These are phyloP conservation scores for Lactarius deliciosus DNA, from an alignment of 768 basidiomycete species.

Conservation along the genomic window DNA sequence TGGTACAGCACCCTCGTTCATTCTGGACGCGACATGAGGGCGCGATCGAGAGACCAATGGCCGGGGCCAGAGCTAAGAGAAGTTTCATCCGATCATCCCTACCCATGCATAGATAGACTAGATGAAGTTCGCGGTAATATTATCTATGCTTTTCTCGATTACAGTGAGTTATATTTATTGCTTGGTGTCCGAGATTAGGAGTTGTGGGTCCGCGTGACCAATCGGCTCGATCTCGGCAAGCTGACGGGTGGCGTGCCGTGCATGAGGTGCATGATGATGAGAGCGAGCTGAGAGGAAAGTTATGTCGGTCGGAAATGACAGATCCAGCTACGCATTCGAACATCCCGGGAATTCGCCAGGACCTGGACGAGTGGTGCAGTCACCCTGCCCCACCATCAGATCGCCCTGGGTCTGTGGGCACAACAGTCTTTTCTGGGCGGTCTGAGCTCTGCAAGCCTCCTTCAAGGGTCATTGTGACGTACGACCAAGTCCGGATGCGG, in stretches of 20 bases:
- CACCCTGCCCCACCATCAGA: not conserved
- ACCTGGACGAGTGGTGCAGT: not conserved
- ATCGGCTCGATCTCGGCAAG: slow-evolving; percentile 23
- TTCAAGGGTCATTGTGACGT: slow-evolving; percentile 27
- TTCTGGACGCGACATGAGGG: slow-evolving; percentile 19
- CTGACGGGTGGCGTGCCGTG: slow-evolving; percentile 22
- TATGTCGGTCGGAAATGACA: slow-evolving; percentile 24
- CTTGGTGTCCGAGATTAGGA: not conserved
- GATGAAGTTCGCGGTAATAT: not conserved
- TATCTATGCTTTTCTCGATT: not conserved
- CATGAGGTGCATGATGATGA: slow-evolving; percentile 17
- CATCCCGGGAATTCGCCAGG: slow-evolving; percentile 22
- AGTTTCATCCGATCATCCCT: slow-evolving; percentile 5
- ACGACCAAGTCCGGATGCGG: slow-evolving; percentile 12
- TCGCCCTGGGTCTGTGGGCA: slow-evolving; percentile 6
- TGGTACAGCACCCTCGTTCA: slow-evolving; percentile 18
- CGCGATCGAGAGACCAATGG: slow-evolving; percentile 24
- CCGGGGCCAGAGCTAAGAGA: slow-evolving; percentile 18
- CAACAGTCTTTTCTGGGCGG: slow-evolving; percentile 2
- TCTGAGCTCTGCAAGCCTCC: slow-evolving; percentile 5
- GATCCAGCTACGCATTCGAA: slow-evolving; percentile 26
- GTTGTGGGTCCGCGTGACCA: slow-evolving; percentile 8
- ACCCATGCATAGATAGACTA: not conserved
- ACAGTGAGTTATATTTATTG: not conserved
- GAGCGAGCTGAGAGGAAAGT: slow-evolving; percentile 3